Percentiles rank a stretch among this genome's conserved stretches.
phyloP scores from a whole-genome alignment of 2,329 filamentous ascomycete genomes.

The Grosmannia clavigera region DNA sequence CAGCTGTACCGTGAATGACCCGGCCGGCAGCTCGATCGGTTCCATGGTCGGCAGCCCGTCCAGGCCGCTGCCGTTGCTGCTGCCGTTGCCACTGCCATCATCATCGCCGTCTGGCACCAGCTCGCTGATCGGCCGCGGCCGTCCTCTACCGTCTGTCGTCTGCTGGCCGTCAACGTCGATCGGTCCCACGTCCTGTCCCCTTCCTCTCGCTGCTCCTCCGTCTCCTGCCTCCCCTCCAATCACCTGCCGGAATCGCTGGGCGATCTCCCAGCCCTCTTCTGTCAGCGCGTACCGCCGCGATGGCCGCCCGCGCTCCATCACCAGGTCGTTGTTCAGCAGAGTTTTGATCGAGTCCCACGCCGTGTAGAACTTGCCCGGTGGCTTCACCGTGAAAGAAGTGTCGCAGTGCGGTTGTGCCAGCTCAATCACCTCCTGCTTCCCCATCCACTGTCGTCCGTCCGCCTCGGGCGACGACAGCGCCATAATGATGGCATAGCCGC shows the following conservation, averaged over 20 bases:
- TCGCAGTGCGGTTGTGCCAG: slow-evolving; percentile 61
- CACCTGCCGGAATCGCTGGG: slow-evolving; percentile 46
- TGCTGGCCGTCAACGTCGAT: neutral
- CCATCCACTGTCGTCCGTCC: slow-evolving; percentile 42
- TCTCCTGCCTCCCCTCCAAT: neutral
- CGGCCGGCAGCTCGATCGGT: slow-evolving; percentile 49
- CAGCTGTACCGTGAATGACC: slow-evolving; percentile 59
- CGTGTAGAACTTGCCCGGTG: slow-evolving; percentile 60
- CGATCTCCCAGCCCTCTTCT: slow-evolving; percentile 68
- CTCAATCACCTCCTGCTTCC: slow-evolving; percentile 56
- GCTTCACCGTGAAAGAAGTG: slow-evolving; percentile 54
- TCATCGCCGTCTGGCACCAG: slow-evolving; percentile 5
- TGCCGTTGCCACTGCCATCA: neutral
- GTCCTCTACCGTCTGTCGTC: neutral
- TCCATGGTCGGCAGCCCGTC: slow-evolving; percentile 33
- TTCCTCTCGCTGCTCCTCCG: neutral
- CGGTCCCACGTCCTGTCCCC: neutral
- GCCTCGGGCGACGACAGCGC: slow-evolving; percentile 50
- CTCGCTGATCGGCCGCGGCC: neutral
- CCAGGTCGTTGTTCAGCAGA: slow-evolving; percentile 58
- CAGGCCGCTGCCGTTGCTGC: slow-evolving; percentile 9
- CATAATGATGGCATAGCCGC: slow-evolving; percentile 59
- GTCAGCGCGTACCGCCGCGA: slow-evolving; percentile 57
- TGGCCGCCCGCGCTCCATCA: slow-evolving; percentile 58
- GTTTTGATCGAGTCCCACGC: slow-evolving; percentile 79